Evolutionary conservation across 1,284 basidiomycete species (phyloP), one percentile per base, ranked within the genome.

Genomic region (Leccinum solheimii): DNA sequence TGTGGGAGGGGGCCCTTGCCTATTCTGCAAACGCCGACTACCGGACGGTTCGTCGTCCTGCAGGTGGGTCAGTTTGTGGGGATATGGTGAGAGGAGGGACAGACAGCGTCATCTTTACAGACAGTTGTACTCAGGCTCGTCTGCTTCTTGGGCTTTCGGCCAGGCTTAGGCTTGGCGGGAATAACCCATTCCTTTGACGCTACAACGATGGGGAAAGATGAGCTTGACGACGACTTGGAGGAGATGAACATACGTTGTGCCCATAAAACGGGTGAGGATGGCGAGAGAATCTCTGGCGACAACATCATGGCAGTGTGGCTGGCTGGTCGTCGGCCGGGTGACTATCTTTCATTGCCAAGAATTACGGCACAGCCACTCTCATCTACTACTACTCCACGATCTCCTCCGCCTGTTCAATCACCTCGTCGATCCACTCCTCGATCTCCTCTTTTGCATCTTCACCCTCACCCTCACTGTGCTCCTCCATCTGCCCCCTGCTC

Each of bases 171-270:
- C 68, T 92, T 91, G 34, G 94, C 88, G 52, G 91, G 91, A 66
- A 95, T 89, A 57, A 94, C 86, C 94, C 94, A 96, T 75, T 95
- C 92, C 75, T 91, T 94, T 48, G 91, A 92, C 26, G 94, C 91
- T 90, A 70, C 26, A 11, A 48, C 54, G 36, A 48, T 23, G 6
- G 11, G n/a, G 43, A 45, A 45, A 49, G 13, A 50, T 66, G 21
- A 67, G 57, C 56, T 32, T 4, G 5, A 57, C 58, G 34, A 43
- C 38, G 4, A 48, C 3, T 19, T 6, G 0, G 26, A 13, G 19
- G n/a, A 13, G 26, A 49, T 16, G 5, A 48, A 49, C 77, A 59
- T 72, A 83, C 81, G 78, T 64, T 79, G 80, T 50, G 82, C 82
- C 81, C 82, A 84, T 48, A 79, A 72, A 11, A 74, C 75, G 53